Evolutionary conservation across 371 early-diverging fungal genomes (phyloP).

Genomic region (Mortierella sp.): DNA sequence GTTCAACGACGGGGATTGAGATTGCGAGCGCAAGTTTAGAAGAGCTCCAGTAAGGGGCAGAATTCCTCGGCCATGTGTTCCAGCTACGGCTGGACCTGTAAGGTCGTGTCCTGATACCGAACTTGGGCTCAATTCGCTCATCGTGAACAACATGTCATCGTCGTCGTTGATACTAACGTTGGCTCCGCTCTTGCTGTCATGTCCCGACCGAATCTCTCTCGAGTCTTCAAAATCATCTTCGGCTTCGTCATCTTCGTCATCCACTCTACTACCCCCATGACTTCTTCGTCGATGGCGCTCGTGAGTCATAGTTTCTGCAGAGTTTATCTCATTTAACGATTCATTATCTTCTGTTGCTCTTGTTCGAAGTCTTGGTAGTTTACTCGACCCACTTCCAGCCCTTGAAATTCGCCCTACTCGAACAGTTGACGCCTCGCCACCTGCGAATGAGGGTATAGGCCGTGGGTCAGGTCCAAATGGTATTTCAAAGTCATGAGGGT

Average conservation of each 20-base stretch:
- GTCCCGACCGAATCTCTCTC: constrained; percentile 1
- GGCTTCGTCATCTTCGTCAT: constrained; percentile 14
- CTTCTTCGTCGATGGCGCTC: background rate
- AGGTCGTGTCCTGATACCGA: constrained; percentile 26
- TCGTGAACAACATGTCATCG: constrained; percentile 55
- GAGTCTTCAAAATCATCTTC: constrained; percentile 28
- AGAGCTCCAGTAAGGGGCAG: constrained; percentile 35
- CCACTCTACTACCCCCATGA: constrained; percentile 1
- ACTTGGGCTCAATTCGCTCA: constrained; percentile 51
- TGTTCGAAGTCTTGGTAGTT: constrained; percentile 40
- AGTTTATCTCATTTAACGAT: constrained; percentile 41
- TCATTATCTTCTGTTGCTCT: constrained; percentile 41
- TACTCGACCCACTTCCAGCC: constrained; percentile 36
- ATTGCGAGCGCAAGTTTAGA: constrained; percentile 34
- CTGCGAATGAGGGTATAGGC: constrained; percentile 27
- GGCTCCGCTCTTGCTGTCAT: constrained; percentile 10
- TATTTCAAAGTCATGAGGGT: background rate
- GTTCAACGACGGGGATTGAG: constrained; percentile 31
- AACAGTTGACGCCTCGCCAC: constrained; percentile 14
- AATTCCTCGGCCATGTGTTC: constrained; percentile 18
- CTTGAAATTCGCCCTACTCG: constrained; percentile 26
- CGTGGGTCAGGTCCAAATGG: constrained; percentile 28
- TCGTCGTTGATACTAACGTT: constrained; percentile 44
- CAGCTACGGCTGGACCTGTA: background rate
- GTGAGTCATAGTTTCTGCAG: constrained; percentile 9